phyloP scores from a whole-genome alignment of 176 grass and related monocot species.

The Tillandsia fasciculata region DNA sequence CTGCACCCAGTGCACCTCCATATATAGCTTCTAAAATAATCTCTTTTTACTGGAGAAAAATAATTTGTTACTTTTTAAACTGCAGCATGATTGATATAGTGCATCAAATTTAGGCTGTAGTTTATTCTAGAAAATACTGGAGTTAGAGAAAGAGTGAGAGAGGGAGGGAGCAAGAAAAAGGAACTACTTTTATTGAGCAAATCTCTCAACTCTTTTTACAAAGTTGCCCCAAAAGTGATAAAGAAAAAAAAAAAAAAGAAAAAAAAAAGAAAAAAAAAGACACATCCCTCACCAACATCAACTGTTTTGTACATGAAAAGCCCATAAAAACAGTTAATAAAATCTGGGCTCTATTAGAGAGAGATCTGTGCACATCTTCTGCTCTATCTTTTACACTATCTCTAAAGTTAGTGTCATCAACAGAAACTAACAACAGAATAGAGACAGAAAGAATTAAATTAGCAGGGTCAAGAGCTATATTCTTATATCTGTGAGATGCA shows the following conservation, averaged over 20 bases:
- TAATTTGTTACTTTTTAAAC: no score
- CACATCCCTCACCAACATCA: not conserved
- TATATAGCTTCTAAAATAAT: no score
- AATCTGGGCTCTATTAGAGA: conserved; percentile 16
- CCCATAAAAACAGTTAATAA: conserved; percentile 1
- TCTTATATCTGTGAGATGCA: conserved; percentile 65
- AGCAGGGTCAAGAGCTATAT: not conserved
- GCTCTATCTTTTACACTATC: not conserved
- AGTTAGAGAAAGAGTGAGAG: not conserved
- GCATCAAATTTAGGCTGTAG: no score
- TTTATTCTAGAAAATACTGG: no score
- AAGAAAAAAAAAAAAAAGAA: not conserved
- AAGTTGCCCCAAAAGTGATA: conserved; percentile 2
- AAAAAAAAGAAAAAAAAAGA: not conserved
- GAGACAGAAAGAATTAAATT: not conserved
- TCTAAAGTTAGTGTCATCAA: not conserved
- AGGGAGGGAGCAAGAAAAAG: not conserved
- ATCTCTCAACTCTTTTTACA: conserved; percentile 1
- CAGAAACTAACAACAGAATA: not conserved
- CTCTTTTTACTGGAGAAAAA: no score
- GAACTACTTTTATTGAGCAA: not conserved
- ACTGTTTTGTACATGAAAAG: not conserved
- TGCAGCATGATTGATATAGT: no score
- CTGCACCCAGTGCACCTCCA: no score
- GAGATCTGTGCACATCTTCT: not conserved